phyloP scores from a whole-genome alignment of 2,329 filamentous ascomycete species.

The Lasiodiplodia gonubiensis region DNA sequence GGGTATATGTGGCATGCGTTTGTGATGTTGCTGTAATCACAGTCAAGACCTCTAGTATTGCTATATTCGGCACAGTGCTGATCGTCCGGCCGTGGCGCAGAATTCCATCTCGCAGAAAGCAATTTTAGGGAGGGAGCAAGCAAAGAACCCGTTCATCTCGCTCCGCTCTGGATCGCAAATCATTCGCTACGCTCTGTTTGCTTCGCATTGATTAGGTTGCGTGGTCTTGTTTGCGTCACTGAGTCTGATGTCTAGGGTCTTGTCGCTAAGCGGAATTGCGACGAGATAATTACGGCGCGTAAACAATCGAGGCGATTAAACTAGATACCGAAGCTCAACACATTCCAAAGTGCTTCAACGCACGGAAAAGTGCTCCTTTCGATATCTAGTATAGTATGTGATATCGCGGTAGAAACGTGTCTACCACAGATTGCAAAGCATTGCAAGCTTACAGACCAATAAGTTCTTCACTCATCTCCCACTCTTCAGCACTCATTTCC shows the following conservation, averaged over 20 bases:
- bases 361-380: not conserved
- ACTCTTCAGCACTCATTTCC: not conserved
- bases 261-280: constrained; percentile 19
- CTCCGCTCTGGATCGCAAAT: not conserved
- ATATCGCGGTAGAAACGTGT: not conserved
- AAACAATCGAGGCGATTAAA: not conserved
- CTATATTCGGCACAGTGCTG: not conserved
- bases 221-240: not conserved
- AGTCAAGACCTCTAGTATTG: not conserved
- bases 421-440: not conserved
- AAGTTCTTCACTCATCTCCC: not conserved
- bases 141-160: not conserved
- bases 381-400: not conserved
- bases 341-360: not conserved
- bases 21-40: not conserved
- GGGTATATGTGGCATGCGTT: too few species aligned
- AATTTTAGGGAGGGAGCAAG: not conserved
- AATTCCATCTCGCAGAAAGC: not conserved
- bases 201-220: not conserved
- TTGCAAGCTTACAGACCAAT: not conserved
- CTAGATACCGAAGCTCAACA: constrained; percentile 32
- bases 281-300: not conserved
- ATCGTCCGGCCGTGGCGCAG: not conserved
- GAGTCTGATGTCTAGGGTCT: not conserved
- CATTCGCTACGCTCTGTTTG: not conserved